Conservation (phyloP, 129 eudicot genomes). For the Lonicera japonica region DNA sequence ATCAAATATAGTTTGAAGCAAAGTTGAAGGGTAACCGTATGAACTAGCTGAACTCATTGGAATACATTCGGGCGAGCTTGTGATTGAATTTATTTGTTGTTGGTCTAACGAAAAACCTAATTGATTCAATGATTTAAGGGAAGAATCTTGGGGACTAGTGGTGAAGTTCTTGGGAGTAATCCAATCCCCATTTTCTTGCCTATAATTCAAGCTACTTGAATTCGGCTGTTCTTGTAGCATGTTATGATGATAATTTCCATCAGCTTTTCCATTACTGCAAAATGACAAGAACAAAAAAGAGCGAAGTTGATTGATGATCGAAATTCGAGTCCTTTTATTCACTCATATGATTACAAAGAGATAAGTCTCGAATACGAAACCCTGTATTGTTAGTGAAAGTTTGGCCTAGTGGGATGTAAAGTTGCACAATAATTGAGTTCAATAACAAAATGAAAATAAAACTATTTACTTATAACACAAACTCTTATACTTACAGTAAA, state of each 20-base stretch:
- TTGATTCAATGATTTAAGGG: slow-evolving; percentile 5
- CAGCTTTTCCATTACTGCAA: slow-evolving; percentile 27
- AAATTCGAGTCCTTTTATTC: slow-evolving; percentile 1
- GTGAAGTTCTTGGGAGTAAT: slow-evolving; percentile 7
- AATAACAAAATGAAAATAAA: background rate
- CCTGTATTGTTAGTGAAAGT: slow-evolving; percentile 9
- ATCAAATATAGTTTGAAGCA: slow-evolving; percentile 49
- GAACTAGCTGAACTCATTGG: slow-evolving; percentile 47
- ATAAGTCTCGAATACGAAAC: slow-evolving; percentile 19
- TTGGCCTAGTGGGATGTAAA: slow-evolving; percentile 19
- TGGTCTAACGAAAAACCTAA: slow-evolving; percentile 11
- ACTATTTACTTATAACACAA: too few relatives aligned
- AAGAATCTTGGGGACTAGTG: slow-evolving; percentile 6
- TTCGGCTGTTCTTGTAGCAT: slow-evolving; percentile 31
- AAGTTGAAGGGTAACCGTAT: slow-evolving; percentile 42
- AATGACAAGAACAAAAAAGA: slow-evolving; percentile 11
- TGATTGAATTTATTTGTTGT: too few relatives aligned
- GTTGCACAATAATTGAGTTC: slow-evolving; percentile 18
- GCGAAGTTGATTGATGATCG: background rate
- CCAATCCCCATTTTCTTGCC: slow-evolving; percentile 19
- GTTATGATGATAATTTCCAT: slow-evolving; percentile 20
- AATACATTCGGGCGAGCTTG: slow-evolving; percentile 27
- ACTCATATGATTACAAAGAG: slow-evolving; percentile 17
- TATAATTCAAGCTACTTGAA: slow-evolving; percentile 20
- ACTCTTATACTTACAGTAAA: slow-evolving; percentile 20